Evolutionary conservation across 805 yeast species (phyloP).

Genomic region (Kazachstania bromeliacearum): DNA sequence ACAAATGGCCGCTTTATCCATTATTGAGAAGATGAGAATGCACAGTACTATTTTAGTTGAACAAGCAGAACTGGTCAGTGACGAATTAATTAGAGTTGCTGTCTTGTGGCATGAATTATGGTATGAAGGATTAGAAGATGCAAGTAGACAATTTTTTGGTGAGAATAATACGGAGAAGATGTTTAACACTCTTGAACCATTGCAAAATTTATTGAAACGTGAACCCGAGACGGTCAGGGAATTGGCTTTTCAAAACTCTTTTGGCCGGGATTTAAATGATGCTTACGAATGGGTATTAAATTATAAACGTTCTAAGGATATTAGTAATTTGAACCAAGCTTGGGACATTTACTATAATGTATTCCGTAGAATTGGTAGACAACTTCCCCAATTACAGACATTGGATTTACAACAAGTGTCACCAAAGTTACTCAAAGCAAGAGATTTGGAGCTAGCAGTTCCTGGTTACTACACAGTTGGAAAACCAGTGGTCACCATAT

Average conservation of each 20-base stretch:
- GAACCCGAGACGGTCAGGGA: constrained; percentile 89
- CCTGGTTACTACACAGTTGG: constrained; percentile 81
- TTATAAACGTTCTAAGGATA: constrained; percentile 73
- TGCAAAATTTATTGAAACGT: constrained; percentile 69
- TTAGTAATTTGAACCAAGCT: constrained; percentile 82
- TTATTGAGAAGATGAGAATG: constrained; percentile 79
- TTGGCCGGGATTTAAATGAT: constrained; percentile 81
- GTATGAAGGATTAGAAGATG: constrained; percentile 94
- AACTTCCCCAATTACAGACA: constrained; percentile 73
- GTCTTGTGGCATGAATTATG: constrained; percentile 94
- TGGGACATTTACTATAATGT: constrained; percentile 95
- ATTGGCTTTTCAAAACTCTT: constrained; percentile 77
- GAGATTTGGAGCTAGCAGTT: constrained; percentile 70
- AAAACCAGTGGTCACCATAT: constrained; percentile 60
- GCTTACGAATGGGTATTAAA: constrained; percentile 88
- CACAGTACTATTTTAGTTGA: constrained; percentile 75
- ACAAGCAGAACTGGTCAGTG: constrained; percentile 82
- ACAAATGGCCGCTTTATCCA: constrained; percentile 78
- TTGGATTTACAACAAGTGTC: constrained; percentile 86
- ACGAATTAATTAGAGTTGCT: constrained; percentile 84
- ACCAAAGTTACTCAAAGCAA: constrained; percentile 70
- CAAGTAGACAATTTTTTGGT: constrained; percentile 81
- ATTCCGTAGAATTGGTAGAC: constrained; percentile 79
- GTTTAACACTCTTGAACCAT: constrained; percentile 81
- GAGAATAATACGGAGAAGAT: constrained; percentile 91